Percentiles rank a stretch among this genome's conserved stretches.
phyloP scores from a whole-genome alignment of 2,329 filamentous ascomycete species.

The Diaporthe vaccinii region DNA sequence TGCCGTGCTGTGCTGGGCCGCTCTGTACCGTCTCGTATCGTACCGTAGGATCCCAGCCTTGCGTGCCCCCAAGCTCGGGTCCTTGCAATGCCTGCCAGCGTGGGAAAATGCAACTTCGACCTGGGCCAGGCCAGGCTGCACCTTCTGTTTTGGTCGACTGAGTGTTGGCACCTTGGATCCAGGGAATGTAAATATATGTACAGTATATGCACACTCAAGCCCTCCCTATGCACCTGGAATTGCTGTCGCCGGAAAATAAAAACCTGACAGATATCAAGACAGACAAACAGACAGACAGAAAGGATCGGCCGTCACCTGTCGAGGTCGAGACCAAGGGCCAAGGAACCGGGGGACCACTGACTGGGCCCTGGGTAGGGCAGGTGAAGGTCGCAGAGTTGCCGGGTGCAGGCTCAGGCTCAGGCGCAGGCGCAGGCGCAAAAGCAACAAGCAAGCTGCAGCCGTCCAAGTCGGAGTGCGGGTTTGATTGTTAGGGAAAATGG shows the following conservation, averaged over 20 bases:
- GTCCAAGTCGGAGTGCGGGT: constrained; percentile 3
- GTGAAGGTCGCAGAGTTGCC: background rate
- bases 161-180: background rate
- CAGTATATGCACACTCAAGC: background rate
- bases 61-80: constrained; percentile 27
- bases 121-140: background rate
- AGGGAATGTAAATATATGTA: background rate
- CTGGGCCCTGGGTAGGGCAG: constrained; percentile 1
- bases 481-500: constrained; percentile 31
- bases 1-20: constrained; percentile 11
- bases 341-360: background rate
- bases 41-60: constrained; percentile 31
- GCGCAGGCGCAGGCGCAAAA: background rate
- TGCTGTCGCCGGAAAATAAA: background rate
- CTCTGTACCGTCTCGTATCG: constrained; percentile 3
- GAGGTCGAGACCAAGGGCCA: background rate
- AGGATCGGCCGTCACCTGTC: background rate
- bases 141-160: background rate
- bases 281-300: background rate
- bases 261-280: constrained; percentile 1
- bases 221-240: background rate
- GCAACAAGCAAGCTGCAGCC: constrained; percentile 21
- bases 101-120: constrained; percentile 14
- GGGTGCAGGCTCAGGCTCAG: background rate
- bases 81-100: constrained; percentile 6